phyloP scores from a whole-genome alignment of 2,329 filamentous ascomycete genomes.

The Neophaeococcomyces aloes region DNA sequence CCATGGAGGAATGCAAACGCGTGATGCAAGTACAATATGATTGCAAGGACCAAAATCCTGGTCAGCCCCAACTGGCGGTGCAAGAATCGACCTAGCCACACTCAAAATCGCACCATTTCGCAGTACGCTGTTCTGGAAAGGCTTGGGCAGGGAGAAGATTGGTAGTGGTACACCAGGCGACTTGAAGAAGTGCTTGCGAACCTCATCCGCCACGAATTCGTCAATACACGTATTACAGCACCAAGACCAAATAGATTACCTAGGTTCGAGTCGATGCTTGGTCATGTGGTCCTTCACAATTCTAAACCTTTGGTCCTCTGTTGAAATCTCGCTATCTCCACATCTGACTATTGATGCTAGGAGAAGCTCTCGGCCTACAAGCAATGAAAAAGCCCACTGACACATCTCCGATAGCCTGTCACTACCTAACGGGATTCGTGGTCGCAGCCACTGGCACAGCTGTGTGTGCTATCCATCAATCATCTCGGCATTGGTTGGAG shows the following conservation, averaged over 20 bases:
- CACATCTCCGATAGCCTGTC: too few relatives aligned
- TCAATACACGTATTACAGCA: constrained; percentile 25
- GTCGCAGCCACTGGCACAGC: too few relatives aligned
- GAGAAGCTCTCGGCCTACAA: too few relatives aligned
- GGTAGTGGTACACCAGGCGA: constrained; percentile 31
- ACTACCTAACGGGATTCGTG: too few relatives aligned
- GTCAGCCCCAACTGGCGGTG: constrained; percentile 23
- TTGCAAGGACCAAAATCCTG: constrained; percentile 27
- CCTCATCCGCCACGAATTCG: constrained; percentile 38
- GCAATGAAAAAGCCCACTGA: too few relatives aligned
- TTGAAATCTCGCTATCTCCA: too few relatives aligned
- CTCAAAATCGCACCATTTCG: constrained; percentile 30
- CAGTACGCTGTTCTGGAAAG: constrained; percentile 28
- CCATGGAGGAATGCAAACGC: constrained; percentile 22
- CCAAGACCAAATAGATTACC: neutral
- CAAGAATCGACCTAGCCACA: constrained; percentile 20
- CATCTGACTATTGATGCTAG: too few relatives aligned
- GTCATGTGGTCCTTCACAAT: too few relatives aligned
- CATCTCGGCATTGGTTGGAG: too few relatives aligned
- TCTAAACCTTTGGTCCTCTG: too few relatives aligned
- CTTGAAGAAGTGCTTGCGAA: constrained; percentile 34
- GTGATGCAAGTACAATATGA: constrained; percentile 25
- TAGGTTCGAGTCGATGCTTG: too few relatives aligned
- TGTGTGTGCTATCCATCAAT: too few relatives aligned
- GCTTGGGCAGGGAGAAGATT: constrained; percentile 28